Evolutionary conservation across 495 filamentous ascomycete genomes (phyloP), one percentile per base, ranked within the genome.

Genomic region (Tuber borchii): DNA sequence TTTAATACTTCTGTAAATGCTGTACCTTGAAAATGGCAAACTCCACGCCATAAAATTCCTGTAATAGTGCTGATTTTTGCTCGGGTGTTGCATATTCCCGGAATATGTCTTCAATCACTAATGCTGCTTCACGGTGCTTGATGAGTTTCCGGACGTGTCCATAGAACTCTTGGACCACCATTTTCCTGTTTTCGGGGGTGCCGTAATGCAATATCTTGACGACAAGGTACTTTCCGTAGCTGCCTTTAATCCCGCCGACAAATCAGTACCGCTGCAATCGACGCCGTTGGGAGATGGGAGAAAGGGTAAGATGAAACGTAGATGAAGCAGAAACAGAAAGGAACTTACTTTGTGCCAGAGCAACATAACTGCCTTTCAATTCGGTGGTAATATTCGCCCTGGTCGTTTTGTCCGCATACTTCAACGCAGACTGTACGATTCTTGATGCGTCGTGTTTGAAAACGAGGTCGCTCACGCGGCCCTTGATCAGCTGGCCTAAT

Each of bases 391-490:
- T 98, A 85, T 90, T 88, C 84, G 90, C 92, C 76, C 93, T 88
- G 83, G 97, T 94, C 75, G 90, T 89, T 37, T 89, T 86, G 75
- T 91, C 97, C 48, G 93, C 92, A 84, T 98, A 98, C 84, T 98
- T 99, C 84, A 99, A 87, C 43, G 94, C 95, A 12, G 93, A 97
- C 86, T 99, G 96, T 43, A 99, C 90, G 69, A 97, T 93, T 72
- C 96, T 88, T 39, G 97, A 95, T 16, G 94, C 92, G 82, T 99
- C 96, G 84, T 99, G 96, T 87, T 98, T 99, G 86, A 99, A 92
- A 39, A 97, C 95, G 77, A 97, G 97, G 71, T 97, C 96, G 82
- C 93, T 93, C 80, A 98, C 90, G 26, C 90, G 88, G 34, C 93
- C 94, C 9, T 91, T 96, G 81, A 97, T 91, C 79, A 98, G 94